Conservation (phyloP, 108 stramenopile species). For the Nitzschia sp. region DNA sequence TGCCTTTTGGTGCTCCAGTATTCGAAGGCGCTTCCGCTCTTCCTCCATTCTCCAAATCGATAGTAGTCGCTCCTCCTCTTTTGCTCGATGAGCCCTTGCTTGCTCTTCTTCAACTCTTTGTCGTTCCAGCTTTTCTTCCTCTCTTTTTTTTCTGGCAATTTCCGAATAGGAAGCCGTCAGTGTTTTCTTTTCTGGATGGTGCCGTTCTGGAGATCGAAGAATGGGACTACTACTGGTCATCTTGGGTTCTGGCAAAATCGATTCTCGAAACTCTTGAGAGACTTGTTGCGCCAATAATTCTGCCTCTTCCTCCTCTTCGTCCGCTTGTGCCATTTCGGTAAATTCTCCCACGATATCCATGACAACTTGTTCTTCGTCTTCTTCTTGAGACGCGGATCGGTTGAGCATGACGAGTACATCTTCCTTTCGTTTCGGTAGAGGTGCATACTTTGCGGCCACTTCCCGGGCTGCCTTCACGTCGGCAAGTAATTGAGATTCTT, state of each 20-base stretch:
- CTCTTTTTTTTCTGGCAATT: background rate
- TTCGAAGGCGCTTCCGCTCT: conserved; percentile 4
- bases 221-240: too few species aligned
- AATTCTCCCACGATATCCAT: conserved; percentile 5
- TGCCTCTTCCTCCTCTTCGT: background rate
- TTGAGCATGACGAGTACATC: background rate
- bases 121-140: background rate
- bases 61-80: conserved; percentile 3
- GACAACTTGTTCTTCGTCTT: conserved; percentile 1
- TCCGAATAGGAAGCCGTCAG: conserved; percentile 6
- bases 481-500: background rate
- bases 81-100: background rate
- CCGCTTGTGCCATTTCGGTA: background rate
- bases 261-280: background rate
- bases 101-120: conserved; percentile 1
- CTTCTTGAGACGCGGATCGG: background rate
- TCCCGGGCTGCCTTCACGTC: background rate
- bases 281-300: background rate
- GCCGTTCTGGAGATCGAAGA: too few species aligned
- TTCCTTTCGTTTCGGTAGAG: background rate
- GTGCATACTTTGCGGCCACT: background rate
- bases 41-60: background rate
- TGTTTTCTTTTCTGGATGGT: background rate
- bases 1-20: conserved; percentile 5
- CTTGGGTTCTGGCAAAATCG: background rate